Percentiles rank a stretch among this genome's conserved stretches.
Conservation (phyloP, 768 basidiomycete genomes). For the Mycena chlorophos region DNA sequence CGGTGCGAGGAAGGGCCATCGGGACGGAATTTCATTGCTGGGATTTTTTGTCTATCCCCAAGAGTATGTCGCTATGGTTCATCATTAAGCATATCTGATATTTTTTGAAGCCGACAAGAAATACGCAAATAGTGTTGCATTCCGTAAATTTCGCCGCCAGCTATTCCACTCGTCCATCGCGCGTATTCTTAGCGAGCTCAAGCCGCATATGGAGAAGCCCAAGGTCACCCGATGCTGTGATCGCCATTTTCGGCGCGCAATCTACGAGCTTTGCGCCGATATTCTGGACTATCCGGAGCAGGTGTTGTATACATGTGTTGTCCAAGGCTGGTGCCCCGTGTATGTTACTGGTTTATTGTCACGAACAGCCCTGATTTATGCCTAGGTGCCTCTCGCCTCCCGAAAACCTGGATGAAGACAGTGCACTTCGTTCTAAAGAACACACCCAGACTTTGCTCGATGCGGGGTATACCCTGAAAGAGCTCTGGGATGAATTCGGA, state of each 20-base stretch:
- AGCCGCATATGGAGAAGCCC: conserved; percentile 28
- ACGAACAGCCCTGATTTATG: conserved; percentile 9
- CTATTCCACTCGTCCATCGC: conserved; percentile 33
- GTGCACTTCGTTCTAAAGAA: conserved; percentile 15
- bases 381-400: conserved; percentile 27
- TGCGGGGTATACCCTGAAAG: conserved; percentile 14
- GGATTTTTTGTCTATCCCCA: conserved; percentile 33
- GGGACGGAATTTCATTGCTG: conserved; percentile 28
- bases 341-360: conserved; percentile 14
- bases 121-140: conserved; percentile 22
- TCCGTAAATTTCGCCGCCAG: conserved; percentile 30
- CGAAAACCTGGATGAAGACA: conserved; percentile 28
- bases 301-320: conserved; percentile 30
- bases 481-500: conserved; percentile 35
- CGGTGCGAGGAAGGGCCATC: conserved; percentile 31
- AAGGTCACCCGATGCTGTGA: conserved; percentile 29
- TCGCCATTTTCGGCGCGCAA: conserved; percentile 28
- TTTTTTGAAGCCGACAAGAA: not conserved
- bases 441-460: conserved; percentile 25
- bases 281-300: conserved; percentile 46
- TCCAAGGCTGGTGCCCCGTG: conserved; percentile 39
- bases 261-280: conserved; percentile 37
- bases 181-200: conserved; percentile 24
- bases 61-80: conserved; percentile 23
- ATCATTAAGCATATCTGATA: not conserved